Conservation (phyloP, 106 monocot genomes). For the Allium fistulosum region DNA sequence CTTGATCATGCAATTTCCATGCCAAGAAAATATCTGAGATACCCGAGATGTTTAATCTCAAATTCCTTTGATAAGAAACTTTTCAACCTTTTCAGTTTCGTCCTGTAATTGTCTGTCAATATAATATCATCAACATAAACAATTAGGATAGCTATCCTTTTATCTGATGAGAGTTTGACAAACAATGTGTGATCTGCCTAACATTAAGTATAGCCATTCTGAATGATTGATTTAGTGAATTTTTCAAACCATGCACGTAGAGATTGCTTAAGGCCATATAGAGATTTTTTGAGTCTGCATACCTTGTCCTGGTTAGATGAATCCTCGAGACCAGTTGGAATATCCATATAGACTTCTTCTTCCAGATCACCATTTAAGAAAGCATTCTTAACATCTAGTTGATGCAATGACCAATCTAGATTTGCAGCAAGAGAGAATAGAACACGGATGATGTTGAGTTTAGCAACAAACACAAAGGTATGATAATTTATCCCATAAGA, state of each 20-base stretch:
- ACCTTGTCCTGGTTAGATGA: background rate
- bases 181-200: no score
- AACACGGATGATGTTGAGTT: slow-evolving; percentile 2
- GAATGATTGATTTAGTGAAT: no score
- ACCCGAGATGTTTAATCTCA: slow-evolving; percentile 5
- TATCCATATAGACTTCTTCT: background rate
- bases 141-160: no score
- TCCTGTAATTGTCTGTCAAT: no score
- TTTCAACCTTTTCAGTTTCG: no score
- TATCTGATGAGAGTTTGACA: no score
- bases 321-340: background rate
- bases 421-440: slow-evolving; percentile 4
- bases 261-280: background rate
- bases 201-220: no score
- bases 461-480: background rate
- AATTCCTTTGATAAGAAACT: background rate
- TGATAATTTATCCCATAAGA: slow-evolving; percentile 5
- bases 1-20: background rate
- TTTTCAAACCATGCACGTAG: no score
- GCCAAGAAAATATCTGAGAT: background rate
- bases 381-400: background rate
- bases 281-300: background rate
- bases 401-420: slow-evolving; percentile 2
- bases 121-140: no score
- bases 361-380: no score